Evolutionary conservation across 2,329 filamentous ascomycete species (phyloP).

Genomic region (Phialophora chinensis): DNA sequence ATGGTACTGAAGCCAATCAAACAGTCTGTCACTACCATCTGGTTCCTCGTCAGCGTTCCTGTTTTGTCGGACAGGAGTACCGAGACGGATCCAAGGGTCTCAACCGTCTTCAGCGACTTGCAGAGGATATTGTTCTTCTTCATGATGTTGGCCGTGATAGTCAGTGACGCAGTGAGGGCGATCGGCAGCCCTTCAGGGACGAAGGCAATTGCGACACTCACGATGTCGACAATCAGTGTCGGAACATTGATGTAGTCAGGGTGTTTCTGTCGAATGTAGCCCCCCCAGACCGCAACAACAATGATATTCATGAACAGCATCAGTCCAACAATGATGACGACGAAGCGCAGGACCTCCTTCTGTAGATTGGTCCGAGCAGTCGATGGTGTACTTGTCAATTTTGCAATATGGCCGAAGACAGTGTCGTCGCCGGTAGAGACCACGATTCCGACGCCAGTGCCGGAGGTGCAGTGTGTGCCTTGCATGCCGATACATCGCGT

Average conservation of each 20-base stretch:
- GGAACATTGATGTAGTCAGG: constrained; percentile 75
- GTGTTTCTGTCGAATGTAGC: constrained; percentile 71
- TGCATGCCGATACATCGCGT: constrained; percentile 77
- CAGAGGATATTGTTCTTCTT: constrained; percentile 76
- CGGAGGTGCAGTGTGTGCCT: constrained; percentile 78
- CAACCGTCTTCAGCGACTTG: constrained; percentile 79
- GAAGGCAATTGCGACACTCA: constrained; percentile 74
- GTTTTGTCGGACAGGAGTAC: constrained; percentile 81
- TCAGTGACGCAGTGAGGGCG: constrained; percentile 71
- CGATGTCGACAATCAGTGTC: constrained; percentile 73
- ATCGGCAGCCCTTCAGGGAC: constrained; percentile 77
- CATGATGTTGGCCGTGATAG: constrained; percentile 79
- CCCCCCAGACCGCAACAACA: constrained; percentile 71
- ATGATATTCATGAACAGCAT: constrained; percentile 59
- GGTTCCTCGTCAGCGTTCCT: constrained; percentile 64
- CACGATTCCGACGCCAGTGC: constrained; percentile 69
- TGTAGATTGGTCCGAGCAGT: constrained; percentile 72
- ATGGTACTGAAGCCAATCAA: constrained; percentile 62
- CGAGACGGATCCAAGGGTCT: constrained; percentile 74
- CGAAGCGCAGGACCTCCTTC: constrained; percentile 74
- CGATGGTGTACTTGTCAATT: constrained; percentile 72
- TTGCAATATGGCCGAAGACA: constrained; percentile 77
- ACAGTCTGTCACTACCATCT: constrained; percentile 75
- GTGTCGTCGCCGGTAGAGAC: constrained; percentile 74
- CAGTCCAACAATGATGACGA: constrained; percentile 70